These are phyloP conservation scores for Kwoniella sp. DNA, from an alignment of 768 basidiomycete genomes.

Conservation along the genomic window DNA sequence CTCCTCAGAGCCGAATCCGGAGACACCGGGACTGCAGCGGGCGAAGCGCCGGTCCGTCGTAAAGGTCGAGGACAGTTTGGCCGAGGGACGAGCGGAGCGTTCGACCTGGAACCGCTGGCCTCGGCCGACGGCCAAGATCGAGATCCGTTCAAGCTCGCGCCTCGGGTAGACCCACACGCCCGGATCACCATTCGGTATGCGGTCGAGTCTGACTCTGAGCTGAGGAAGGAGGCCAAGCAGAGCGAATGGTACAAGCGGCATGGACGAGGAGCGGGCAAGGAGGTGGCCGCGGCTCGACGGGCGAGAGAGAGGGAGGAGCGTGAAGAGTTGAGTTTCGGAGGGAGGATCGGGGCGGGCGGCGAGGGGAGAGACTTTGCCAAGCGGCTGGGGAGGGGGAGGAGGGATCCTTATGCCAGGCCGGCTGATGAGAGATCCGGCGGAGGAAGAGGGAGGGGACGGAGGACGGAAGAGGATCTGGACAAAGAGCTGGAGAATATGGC, in stretches of 20 bases:
- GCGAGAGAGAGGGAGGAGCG: constrained; percentile 11
- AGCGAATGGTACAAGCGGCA: constrained; percentile 43
- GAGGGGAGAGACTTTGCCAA: constrained; percentile 32
- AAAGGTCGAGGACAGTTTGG: constrained; percentile 35
- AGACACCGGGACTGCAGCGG: constrained; percentile 5
- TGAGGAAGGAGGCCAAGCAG: constrained; percentile 34
- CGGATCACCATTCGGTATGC: constrained; percentile 43
- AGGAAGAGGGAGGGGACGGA: constrained; percentile 77
- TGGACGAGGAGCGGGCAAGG: constrained; percentile 44
- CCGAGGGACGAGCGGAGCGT: background rate
- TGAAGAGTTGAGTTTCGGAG: constrained; percentile 9
- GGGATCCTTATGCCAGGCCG: constrained; percentile 61
- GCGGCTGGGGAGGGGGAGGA: constrained; percentile 51
- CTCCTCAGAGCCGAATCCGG: constrained; percentile 4
- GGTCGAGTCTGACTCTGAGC: constrained; percentile 29
- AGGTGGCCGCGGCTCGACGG: constrained; percentile 16
- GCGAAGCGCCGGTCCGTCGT: no score
- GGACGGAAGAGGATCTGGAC: constrained; percentile 83
- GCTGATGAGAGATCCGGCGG: constrained; percentile 62
- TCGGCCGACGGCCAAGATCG: background rate
- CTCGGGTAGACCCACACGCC: constrained; percentile 39
- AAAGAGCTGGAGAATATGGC: constrained; percentile 82
- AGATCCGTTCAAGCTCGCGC: constrained; percentile 22
- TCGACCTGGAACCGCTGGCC: constrained; percentile 6
- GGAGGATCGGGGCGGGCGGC: constrained; percentile 16